These are phyloP conservation scores for Polygonum aviculare DNA, from an alignment of 148 eudicot genomes.

Conservation along the genomic window DNA sequence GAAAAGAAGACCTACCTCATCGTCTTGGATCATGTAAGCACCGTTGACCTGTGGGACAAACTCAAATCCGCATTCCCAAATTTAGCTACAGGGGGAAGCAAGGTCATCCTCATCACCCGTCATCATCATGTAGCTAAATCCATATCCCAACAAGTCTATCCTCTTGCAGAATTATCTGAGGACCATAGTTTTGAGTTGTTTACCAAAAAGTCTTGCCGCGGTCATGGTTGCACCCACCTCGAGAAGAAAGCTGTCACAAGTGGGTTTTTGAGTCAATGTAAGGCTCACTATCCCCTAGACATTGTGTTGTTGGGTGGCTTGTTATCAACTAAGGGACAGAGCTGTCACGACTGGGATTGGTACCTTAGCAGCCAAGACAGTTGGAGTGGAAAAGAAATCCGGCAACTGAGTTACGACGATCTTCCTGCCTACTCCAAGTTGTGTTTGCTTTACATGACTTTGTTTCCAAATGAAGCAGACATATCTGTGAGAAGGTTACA, in stretches of 20 bases:
- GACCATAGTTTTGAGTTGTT: constrained; percentile 16
- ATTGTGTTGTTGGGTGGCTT: constrained; percentile 23
- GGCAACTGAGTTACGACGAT: constrained; percentile 28
- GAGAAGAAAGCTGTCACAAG: neutral
- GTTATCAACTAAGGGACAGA: constrained; percentile 16
- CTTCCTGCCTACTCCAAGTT: constrained; percentile 25
- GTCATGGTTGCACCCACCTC: neutral
- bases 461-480: constrained; percentile 32
- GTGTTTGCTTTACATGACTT: constrained; percentile 37
- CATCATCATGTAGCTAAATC: neutral
- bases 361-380: constrained; percentile 7
- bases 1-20: neutral
- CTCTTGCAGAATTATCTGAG: neutral
- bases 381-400: constrained; percentile 13
- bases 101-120: constrained; percentile 13
- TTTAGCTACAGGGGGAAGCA: neutral
- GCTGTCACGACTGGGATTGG: constrained; percentile 5
- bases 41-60: neutral
- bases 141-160: neutral
- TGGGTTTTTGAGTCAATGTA: constrained; percentile 9
- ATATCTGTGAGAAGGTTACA: constrained; percentile 31
- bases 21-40: constrained; percentile 14
- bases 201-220: neutral
- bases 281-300: constrained; percentile 9
- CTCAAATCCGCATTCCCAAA: constrained; percentile 5